Conservation (phyloP, 345 rosid species). For the Melaleuca alternifolia region DNA sequence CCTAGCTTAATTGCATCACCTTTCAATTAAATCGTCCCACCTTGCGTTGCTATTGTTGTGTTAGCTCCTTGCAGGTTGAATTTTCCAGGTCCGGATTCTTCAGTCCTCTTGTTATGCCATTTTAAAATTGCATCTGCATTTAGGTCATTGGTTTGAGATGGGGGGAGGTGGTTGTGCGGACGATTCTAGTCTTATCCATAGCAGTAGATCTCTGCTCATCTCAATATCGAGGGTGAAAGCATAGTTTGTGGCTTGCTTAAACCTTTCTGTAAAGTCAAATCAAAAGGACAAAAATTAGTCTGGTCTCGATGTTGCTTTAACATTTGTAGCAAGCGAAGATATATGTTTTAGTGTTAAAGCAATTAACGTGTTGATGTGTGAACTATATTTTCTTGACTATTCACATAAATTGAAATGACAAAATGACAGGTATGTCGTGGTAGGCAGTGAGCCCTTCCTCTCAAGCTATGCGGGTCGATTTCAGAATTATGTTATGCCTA, state of each 20-base stretch:
- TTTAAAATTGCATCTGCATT: neutral
- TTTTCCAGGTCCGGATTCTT: neutral
- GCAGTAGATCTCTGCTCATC: neutral
- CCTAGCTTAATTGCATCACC: no score
- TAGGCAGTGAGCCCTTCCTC: constrained; percentile 94
- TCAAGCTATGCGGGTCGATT: constrained; percentile 57
- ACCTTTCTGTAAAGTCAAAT: neutral
- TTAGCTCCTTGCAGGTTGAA: neutral
- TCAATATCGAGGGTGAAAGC: neutral
- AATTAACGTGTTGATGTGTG: neutral
- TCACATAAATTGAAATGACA: neutral
- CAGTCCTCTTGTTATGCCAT: neutral
- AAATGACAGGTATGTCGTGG: constrained; percentile 68
- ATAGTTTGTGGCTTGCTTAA: neutral
- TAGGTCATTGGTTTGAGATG: neutral
- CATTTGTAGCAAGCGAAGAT: neutral
- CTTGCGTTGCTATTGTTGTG: neutral
- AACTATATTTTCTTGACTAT: neutral
- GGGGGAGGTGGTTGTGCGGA: no score
- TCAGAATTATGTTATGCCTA: constrained; percentile 70
- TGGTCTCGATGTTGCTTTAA: neutral
- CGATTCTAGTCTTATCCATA: neutral
- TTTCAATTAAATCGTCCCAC: neutral
- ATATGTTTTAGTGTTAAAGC: neutral
- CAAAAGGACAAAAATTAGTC: neutral